A percentile compares a stretch with the other conserved stretches of the same genome.
phyloP scores from a whole-genome alignment of 2,329 filamentous ascomycete species.

The Talaromyces sp. region DNA sequence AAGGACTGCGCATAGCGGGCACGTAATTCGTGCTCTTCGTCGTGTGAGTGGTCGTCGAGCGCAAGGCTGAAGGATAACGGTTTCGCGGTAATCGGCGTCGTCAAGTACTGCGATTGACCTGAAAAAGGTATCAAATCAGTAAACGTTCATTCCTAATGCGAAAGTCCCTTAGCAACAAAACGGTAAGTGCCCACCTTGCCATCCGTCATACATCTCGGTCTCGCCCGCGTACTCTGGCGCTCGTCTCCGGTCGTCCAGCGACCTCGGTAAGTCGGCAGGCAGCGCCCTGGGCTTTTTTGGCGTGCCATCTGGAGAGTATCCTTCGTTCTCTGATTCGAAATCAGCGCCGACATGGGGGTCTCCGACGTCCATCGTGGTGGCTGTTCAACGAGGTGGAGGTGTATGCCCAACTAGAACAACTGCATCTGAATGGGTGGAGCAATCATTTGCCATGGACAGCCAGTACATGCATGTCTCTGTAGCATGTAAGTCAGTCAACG shows the following conservation, averaged over 20 bases:
- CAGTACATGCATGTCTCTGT: neutral
- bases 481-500: neutral
- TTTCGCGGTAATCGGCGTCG: conserved; percentile 78
- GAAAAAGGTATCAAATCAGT: conserved; percentile 17
- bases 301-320: conserved; percentile 12
- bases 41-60: conserved; percentile 73
- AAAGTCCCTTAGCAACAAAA: neutral
- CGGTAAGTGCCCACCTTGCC: conserved; percentile 70
- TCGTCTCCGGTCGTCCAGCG: conserved; percentile 79
- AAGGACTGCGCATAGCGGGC: conserved; percentile 35
- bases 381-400: conserved; percentile 4
- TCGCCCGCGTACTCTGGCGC: conserved; percentile 70
- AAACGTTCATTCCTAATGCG: neutral
- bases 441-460: conserved; percentile 16
- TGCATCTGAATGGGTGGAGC: conserved; percentile 12
- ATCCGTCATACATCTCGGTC: conserved; percentile 98
- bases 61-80: conserved; percentile 83
- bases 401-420: conserved; percentile 9
- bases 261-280: conserved; percentile 83
- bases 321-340: conserved; percentile 15
- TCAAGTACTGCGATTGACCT: conserved; percentile 96
- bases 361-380: conserved; percentile 16
- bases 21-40: conserved; percentile 53
- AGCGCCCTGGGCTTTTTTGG: conserved; percentile 49
- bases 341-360: conserved; percentile 33